Conservation (phyloP, 108 stramenopile species). For the Schizochytrium sp. region DNA sequence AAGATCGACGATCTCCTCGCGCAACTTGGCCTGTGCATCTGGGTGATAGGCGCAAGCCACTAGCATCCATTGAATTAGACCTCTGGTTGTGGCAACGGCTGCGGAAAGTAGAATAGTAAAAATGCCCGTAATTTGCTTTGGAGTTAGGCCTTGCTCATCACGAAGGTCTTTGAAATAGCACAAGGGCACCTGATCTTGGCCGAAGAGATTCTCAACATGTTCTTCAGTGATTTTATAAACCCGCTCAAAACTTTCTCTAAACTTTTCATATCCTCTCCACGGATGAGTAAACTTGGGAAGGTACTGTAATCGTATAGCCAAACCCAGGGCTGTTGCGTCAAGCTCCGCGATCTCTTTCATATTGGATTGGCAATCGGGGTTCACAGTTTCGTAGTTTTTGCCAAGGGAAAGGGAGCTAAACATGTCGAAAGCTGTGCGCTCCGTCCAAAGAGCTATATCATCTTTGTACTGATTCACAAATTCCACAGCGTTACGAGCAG, state of each 20-base stretch:
- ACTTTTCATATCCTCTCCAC: not conserved
- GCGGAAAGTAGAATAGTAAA: constrained; percentile 13
- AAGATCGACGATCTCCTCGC: not conserved
- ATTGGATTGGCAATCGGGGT: not conserved
- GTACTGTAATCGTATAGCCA: constrained; percentile 5
- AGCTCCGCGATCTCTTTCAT: constrained; percentile 27
- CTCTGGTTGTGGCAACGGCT: constrained; percentile 37
- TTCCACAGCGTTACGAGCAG: not conserved
- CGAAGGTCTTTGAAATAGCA: constrained; percentile 57
- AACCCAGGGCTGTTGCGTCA: not conserved
- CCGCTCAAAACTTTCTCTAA: not conserved
- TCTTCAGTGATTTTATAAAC: not conserved
- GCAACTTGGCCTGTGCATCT: constrained; percentile 21
- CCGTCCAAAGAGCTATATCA: not conserved
- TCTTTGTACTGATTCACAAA: not conserved
- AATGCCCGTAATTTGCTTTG: not conserved
- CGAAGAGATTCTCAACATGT: not conserved
- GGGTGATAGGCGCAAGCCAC: not conserved
- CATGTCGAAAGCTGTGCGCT: constrained; percentile 11
- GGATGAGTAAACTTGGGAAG: constrained; percentile 55
- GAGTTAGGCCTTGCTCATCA: constrained; percentile 11
- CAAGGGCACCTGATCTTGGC: not conserved
- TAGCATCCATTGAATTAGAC: not conserved
- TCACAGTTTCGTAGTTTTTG: not conserved
- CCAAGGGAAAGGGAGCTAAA: not conserved